These are phyloP conservation scores for Symbiodinium pilosum DNA, from an alignment of 73 alveolate species.

Conservation along the genomic window DNA sequence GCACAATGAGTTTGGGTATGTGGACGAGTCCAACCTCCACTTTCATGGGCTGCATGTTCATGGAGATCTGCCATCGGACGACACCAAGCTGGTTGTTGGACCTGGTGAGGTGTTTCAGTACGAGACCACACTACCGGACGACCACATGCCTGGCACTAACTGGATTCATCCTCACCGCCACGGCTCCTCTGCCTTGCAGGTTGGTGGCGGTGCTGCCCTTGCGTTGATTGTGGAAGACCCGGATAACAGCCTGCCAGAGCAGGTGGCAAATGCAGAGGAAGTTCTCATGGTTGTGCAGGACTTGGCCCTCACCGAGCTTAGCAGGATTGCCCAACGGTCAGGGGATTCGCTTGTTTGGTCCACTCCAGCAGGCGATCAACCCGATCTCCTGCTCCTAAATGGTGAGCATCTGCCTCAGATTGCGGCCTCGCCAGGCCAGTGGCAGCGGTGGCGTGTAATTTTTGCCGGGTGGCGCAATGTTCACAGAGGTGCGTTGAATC, in stretches of 20 bases:
- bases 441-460: constrained; percentile 36
- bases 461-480: constrained; percentile 43
- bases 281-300: constrained; percentile 52
- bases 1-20: constrained; percentile 33
- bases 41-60: constrained; percentile 68
- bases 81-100: constrained; percentile 16
- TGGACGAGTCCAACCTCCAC: constrained; percentile 68
- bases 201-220: constrained; percentile 53
- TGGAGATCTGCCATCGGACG: constrained; percentile 55
- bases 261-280: constrained; percentile 32
- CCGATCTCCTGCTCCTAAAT: neutral
- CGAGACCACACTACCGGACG: neutral
- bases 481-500: neutral
- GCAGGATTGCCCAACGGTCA: constrained; percentile 19
- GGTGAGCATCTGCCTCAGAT: constrained; percentile 27
- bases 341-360: constrained; percentile 20
- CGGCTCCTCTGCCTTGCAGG: constrained; percentile 70
- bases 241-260: neutral
- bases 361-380: neutral
- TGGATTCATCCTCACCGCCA: constrained; percentile 79
- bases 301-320: neutral
- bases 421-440: neutral
- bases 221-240: constrained; percentile 71
- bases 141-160: constrained; percentile 77
- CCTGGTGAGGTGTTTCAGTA: constrained; percentile 9